These are phyloP conservation scores for Durotheca rogersii DNA, from an alignment of 495 filamentous ascomycete species.

Conservation along the genomic window DNA sequence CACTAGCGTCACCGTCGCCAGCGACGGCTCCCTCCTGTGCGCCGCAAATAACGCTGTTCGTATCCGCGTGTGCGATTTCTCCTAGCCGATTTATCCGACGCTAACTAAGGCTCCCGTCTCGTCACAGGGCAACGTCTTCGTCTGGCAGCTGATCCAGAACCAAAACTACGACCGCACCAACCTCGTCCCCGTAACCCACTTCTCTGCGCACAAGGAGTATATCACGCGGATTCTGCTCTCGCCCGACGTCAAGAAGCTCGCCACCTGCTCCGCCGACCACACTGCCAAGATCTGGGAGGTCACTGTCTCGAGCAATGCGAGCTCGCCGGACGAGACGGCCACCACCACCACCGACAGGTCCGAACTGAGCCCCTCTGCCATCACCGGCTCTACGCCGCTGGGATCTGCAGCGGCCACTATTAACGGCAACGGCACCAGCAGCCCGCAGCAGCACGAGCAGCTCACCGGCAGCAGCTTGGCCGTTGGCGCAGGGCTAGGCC, in stretches of 20 bases:
- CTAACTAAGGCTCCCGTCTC: neutral
- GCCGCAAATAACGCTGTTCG: conserved; percentile 86
- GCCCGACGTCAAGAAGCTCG: conserved; percentile 94
- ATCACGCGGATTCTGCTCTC: conserved; percentile 95
- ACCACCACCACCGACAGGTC: conserved; percentile 45
- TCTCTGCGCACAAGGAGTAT: conserved; percentile 89
- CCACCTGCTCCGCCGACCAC: conserved; percentile 96
- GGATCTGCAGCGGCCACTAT: neutral
- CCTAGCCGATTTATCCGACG: neutral
- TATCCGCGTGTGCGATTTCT: neutral
- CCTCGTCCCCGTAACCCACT: conserved; percentile 86
- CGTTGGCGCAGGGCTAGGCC: neutral
- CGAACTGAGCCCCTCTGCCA: conserved; percentile 19
- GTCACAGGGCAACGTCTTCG: conserved; percentile 86
- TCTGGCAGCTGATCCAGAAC: conserved; percentile 88
- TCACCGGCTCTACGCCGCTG: too few relatives aligned
- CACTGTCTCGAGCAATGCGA: conserved; percentile 59
- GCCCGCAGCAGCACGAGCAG: neutral
- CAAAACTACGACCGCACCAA: conserved; percentile 81
- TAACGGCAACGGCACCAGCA: neutral
- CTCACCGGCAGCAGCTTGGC: neutral
- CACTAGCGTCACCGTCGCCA: conserved; percentile 91
- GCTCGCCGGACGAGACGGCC: too few relatives aligned
- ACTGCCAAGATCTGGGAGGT: conserved; percentile 98
- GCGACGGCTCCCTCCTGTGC: conserved; percentile 89